Evolutionary conservation across 371 early-diverging fungal species (phyloP).

Genomic region (Mortierella sp.): DNA sequence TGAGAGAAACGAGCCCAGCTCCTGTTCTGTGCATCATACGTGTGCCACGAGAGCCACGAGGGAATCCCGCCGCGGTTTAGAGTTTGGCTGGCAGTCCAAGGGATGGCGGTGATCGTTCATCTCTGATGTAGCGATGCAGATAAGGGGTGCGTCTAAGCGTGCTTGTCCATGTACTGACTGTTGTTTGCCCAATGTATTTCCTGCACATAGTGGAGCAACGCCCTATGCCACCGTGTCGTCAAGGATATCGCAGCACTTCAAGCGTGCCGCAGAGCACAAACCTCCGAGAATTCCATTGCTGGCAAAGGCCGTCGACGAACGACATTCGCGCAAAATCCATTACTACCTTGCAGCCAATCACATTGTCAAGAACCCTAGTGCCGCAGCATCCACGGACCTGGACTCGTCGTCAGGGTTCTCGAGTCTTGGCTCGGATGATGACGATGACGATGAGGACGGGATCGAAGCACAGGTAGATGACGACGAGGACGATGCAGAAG

Average conservation of each 20-base stretch:
- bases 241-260: conserved; percentile 87
- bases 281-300: conserved; percentile 81
- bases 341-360: conserved; percentile 69
- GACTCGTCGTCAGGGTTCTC: conserved; percentile 45
- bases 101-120: not conserved
- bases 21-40: conserved; percentile 1
- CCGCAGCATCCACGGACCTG: conserved; percentile 18
- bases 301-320: conserved; percentile 77
- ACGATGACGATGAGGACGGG: conserved; percentile 37
- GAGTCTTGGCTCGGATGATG: conserved; percentile 41
- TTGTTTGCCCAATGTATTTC: too few relatives aligned
- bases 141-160: not conserved
- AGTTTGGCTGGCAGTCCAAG: not conserved
- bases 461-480: too few relatives aligned
- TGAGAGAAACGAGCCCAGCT: too few relatives aligned
- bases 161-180: not conserved
- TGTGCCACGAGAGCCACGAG: conserved; percentile 33
- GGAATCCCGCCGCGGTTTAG: conserved; percentile 5
- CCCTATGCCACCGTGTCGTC: conserved; percentile 90
- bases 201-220: conserved; percentile 81
- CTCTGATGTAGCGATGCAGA: not conserved
- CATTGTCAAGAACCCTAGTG: conserved; percentile 34
- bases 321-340: conserved; percentile 81
- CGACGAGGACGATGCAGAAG: conserved; percentile 12
- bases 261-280: conserved; percentile 77